Conservation (phyloP, 148 eudicot genomes). For the Bassia scoparia region DNA sequence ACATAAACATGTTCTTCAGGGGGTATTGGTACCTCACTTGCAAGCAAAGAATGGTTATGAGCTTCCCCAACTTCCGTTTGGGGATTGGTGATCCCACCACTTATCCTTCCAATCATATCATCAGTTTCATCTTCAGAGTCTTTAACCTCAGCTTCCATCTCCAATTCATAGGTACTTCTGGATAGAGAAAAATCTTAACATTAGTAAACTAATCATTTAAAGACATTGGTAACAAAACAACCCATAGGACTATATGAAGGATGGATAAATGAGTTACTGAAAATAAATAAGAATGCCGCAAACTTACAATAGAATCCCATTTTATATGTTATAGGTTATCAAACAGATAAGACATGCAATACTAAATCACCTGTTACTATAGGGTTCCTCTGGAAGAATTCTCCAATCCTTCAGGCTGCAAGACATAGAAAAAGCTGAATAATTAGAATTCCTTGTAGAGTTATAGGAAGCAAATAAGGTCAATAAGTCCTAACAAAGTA, state of each 20-base stretch:
- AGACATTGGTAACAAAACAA: neutral
- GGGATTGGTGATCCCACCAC: constrained; percentile 27
- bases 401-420: constrained; percentile 85
- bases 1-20: constrained; percentile 22
- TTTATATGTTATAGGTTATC: constrained; percentile 1
- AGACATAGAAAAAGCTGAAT: neutral
- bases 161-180: constrained; percentile 75
- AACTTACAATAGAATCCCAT: neutral
- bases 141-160: constrained; percentile 73
- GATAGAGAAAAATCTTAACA: neutral
- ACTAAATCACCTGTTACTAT: constrained; percentile 56
- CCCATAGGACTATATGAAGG: neutral
- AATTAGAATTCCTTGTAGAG: neutral
- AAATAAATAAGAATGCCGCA: neutral
- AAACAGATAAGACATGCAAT: neutral
- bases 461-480: neutral
- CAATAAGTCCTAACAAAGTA: too few species aligned
- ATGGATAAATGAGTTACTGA: neutral
- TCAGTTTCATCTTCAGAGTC: constrained; percentile 80
- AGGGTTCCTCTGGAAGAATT: constrained; percentile 72
- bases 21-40: constrained; percentile 19
- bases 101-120: constrained; percentile 20
- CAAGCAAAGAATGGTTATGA: constrained; percentile 21
- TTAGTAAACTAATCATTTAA: neutral
- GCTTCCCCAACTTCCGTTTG: constrained; percentile 22